Percentiles rank a stretch among this genome's conserved stretches.
phyloP scores from a whole-genome alignment of 257 asterid genomes.

The Craterostigma plantagineum region DNA sequence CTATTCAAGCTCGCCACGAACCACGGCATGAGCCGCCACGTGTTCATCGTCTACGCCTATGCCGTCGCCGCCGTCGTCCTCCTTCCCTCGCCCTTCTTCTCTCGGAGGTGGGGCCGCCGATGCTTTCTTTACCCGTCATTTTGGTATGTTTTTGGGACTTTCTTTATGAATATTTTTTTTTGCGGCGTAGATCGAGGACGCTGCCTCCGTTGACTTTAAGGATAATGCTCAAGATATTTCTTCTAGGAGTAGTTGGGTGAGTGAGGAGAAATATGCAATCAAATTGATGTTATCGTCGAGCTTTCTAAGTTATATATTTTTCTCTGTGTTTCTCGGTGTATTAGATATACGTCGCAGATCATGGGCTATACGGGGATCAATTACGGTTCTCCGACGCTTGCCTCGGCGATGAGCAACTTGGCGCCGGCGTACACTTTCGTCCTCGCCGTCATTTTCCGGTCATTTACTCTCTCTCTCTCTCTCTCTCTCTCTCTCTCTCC shows the following conservation, averaged over 20 bases:
- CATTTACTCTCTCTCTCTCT: background rate
- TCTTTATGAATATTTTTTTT: background rate
- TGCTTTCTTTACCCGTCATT: background rate
- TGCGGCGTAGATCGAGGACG: constrained; percentile 28
- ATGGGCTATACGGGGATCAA: constrained; percentile 54
- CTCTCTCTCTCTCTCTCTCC: background rate
- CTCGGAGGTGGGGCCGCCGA: constrained; percentile 19
- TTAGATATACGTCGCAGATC: constrained; percentile 45
- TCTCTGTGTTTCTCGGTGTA: background rate
- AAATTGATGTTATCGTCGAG: too few species aligned
- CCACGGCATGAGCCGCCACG: constrained; percentile 60
- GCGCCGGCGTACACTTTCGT: constrained; percentile 70
- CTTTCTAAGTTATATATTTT: too few species aligned
- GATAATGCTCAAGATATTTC: constrained; percentile 32
- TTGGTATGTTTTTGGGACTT: background rate
- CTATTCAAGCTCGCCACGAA: constrained; percentile 58
- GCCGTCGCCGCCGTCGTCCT: constrained; percentile 54
- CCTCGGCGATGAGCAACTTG: constrained; percentile 76
- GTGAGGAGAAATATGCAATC: too few species aligned
- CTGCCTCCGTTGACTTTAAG: constrained; percentile 39
- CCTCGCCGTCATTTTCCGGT: constrained; percentile 54
- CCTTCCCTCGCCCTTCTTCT: constrained; percentile 49
- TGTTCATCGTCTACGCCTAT: constrained; percentile 62
- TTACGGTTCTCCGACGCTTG: constrained; percentile 65
- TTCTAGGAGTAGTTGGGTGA: constrained; percentile 71